Conservation (phyloP, 1,284 basidiomycete genomes). For the Melampsora americana region DNA sequence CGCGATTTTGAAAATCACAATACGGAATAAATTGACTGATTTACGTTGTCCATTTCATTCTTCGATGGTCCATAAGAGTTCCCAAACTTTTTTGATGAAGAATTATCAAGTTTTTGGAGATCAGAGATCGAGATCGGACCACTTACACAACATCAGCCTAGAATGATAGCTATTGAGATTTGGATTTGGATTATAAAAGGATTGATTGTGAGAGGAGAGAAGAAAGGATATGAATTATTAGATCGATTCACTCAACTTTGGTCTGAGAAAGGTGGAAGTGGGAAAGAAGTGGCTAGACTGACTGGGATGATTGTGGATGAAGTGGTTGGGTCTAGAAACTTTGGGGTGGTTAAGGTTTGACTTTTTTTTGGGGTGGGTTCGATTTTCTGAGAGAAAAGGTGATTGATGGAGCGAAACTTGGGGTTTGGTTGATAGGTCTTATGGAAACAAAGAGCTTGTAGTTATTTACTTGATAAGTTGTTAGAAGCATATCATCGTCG, state of each 20-base stretch:
- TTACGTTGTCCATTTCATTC: neutral
- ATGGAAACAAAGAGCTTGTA: conserved; percentile 33
- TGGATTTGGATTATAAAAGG: conserved; percentile 76
- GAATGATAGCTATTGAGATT: conserved; percentile 59
- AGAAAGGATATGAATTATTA: conserved; percentile 62
- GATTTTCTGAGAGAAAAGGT: too few species aligned
- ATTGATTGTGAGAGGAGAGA: conserved; percentile 70
- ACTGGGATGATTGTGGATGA: conserved; percentile 65
- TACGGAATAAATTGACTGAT: neutral
- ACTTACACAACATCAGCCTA: conserved; percentile 53
- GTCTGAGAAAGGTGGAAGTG: conserved; percentile 60
- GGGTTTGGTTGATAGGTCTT: conserved; percentile 56
- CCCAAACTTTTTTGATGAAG: conserved; percentile 42
- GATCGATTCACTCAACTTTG: conserved; percentile 69
- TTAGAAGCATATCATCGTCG: conserved; percentile 61
- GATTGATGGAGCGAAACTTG: neutral
- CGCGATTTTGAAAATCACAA: neutral
- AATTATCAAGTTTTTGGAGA: conserved; percentile 50
- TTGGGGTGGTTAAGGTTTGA: conserved; percentile 69
- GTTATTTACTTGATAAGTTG: conserved; percentile 16
- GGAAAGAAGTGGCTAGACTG: conserved; percentile 68
- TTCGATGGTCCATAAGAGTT: conserved; percentile 53
- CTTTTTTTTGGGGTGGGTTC: neutral
- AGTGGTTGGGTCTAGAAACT: conserved; percentile 65
- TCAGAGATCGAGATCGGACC: conserved; percentile 55